Conservation (phyloP, 345 rosid genomes). For the Heritiera fomes region DNA sequence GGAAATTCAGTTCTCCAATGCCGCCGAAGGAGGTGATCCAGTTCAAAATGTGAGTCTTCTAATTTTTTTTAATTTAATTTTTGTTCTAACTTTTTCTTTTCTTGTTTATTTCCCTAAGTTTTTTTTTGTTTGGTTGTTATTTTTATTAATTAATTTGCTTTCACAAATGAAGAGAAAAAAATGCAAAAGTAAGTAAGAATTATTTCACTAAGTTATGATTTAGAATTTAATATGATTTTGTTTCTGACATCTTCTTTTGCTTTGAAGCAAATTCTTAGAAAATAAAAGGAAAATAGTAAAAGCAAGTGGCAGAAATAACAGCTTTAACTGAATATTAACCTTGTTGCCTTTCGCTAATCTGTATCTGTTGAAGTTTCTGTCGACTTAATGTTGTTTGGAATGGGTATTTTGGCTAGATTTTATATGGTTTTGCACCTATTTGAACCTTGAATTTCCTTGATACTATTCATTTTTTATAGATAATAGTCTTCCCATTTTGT, state of each 20-base stretch:
- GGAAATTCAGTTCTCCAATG: conserved; percentile 27
- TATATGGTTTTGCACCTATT: not conserved
- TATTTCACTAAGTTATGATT: too few species aligned
- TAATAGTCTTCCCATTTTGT: not conserved
- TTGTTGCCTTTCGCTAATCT: not conserved
- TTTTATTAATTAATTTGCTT: not conserved
- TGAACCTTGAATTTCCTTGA: not conserved
- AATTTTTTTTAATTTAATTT: conserved; percentile 5
- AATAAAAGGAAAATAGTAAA: not conserved
- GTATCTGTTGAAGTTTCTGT: not conserved
- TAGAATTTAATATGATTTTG: too few species aligned
- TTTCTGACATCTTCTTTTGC: not conserved
- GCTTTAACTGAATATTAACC: not conserved
- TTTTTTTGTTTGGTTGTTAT: not conserved
- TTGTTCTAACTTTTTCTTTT: not conserved
- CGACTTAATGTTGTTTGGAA: not conserved
- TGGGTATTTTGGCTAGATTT: not conserved
- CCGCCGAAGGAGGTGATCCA: conserved; percentile 26
- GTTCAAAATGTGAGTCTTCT: conserved; percentile 53
- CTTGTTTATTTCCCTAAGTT: not conserved
- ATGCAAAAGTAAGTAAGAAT: too few species aligned
- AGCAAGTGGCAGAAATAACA: not conserved
- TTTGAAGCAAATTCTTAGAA: not conserved
- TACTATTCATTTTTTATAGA: not conserved
- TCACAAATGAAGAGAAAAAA: too few species aligned